Evolutionary conservation across 2,329 filamentous ascomycete genomes (phyloP).

Genomic region (Volutella citrinella): DNA sequence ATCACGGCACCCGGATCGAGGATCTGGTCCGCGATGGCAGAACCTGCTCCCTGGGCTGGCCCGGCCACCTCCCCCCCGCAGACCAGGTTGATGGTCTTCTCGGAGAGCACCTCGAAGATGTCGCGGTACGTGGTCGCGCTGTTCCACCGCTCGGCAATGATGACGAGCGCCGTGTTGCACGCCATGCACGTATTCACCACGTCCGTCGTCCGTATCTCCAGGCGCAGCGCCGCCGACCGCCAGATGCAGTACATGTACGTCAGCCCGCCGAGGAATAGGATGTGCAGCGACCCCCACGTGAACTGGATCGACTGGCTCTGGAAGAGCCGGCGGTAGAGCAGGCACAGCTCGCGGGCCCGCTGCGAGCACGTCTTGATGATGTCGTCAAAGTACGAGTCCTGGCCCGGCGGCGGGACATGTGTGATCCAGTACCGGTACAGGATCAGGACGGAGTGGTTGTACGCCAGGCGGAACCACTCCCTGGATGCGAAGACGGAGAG

Average conservation of each 20-base stretch:
- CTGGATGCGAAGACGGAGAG: constrained; percentile 33
- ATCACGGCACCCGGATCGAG: constrained; percentile 2
- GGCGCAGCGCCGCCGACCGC: constrained; percentile 14
- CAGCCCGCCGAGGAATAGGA: constrained; percentile 32
- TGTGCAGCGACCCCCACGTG: constrained; percentile 34
- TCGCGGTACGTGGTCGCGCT: constrained; percentile 30
- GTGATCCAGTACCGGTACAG: constrained; percentile 32
- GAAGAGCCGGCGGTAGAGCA: constrained; percentile 32
- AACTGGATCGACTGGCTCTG: constrained; percentile 19
- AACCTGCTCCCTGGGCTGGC: neutral
- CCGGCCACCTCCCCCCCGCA: constrained; percentile 9
- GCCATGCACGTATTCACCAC: constrained; percentile 33
- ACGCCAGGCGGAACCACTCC: constrained; percentile 37
- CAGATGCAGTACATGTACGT: constrained; percentile 34
- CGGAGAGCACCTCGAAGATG: constrained; percentile 29
- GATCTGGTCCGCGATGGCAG: neutral
- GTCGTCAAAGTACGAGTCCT: constrained; percentile 13
- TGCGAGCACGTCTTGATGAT: constrained; percentile 11
- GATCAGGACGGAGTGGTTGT: constrained; percentile 36
- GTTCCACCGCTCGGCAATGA: constrained; percentile 34
- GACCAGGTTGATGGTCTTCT: constrained; percentile 26
- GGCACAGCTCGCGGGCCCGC: constrained; percentile 28
- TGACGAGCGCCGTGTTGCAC: constrained; percentile 32
- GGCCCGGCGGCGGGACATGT: constrained; percentile 8
- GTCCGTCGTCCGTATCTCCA: constrained; percentile 12